Base-by-base conservation (phyloP, 331 rosid genomes). In the Spiraea crenata region DNA sequence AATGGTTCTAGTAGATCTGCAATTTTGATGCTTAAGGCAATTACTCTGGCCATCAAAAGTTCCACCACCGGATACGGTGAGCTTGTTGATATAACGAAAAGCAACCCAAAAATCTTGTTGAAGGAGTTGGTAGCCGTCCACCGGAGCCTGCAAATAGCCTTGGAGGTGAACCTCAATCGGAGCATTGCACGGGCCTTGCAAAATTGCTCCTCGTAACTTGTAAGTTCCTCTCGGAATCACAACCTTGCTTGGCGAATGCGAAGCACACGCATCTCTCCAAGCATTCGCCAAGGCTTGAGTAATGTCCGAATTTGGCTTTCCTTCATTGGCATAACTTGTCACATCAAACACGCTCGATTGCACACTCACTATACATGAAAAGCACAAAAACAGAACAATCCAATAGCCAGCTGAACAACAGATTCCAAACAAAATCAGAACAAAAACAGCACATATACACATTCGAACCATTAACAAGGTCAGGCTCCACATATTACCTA, bases 101-200 rank as follows among this genome's bases (percentile, higher is more conserved):
- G 2, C 63, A 31, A 88, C 6, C 95, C 91, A 88, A 56, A 76
- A 69, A 3, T 46, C 72, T 46, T 63, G 81, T 0, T 14, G 60
- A 0, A 65, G 14, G 7, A 72, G 46, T 3, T 56, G 45, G 5
- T 4, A 6, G 0, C 57, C 57, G 35, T 80, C 17, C 38, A 5
- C 1, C 3, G 86, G 85, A 6, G 89, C 88, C 55, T 52, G 52
- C 14, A 84, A 31, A 56, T 80, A 83, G 45, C 89, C 91, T 31
- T 74, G 70, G 65, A 83, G 39, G 2, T 61, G 70, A 60, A 85
- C 0, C 37, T 78, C 83, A 41, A 85, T 78, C 0, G 89, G 85
- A 73, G 80, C 84, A 60, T 82, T 82, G 63, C 89, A 88, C 58
- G 90, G 90, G 3, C 93, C 90, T 57, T 14, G 3, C 0, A 85